These are phyloP conservation scores for Pholiota conissans DNA, from an alignment of 768 basidiomycete genomes.

Conservation along the genomic window DNA sequence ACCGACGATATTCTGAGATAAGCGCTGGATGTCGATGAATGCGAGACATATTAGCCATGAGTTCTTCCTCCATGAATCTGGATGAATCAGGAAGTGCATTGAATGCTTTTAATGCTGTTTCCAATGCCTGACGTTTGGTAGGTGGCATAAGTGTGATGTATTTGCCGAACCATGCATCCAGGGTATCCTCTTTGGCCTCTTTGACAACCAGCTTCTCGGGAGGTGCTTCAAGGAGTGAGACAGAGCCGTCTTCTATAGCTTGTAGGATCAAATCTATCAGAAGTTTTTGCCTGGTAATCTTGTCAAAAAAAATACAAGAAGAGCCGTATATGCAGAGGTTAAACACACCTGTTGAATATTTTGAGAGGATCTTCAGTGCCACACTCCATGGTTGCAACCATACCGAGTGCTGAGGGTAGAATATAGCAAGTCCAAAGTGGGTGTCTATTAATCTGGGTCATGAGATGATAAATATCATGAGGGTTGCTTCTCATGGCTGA, in stretches of 20 bases:
- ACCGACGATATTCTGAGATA: conserved; percentile 64
- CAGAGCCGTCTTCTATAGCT: conserved; percentile 54
- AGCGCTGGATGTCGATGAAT: conserved; percentile 67
- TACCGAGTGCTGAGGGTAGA: conserved; percentile 61
- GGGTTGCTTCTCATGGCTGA: conserved; percentile 57
- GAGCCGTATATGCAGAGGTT: neutral
- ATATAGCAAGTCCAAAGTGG: conserved; percentile 72
- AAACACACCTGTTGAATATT: conserved; percentile 39
- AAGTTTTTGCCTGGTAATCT: conserved; percentile 36
- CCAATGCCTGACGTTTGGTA: conserved; percentile 41
- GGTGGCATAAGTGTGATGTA: conserved; percentile 30
- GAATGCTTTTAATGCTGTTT: conserved; percentile 43
- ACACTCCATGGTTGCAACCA: conserved; percentile 43
- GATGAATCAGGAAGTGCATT: conserved; percentile 15
- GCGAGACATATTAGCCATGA: conserved; percentile 45
- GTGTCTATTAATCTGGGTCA: conserved; percentile 55
- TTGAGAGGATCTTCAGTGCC: conserved; percentile 39
- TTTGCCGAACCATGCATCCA: conserved; percentile 39
- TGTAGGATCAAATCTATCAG: conserved; percentile 39
- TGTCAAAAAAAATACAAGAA: neutral
- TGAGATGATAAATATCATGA: conserved; percentile 42
- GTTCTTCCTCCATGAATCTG: conserved; percentile 40
- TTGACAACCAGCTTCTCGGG: conserved; percentile 28
- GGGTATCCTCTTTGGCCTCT: conserved; percentile 14
- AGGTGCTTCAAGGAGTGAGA: conserved; percentile 56